Conservation (phyloP, 345 rosid species). For the Corchorus olitorius region DNA sequence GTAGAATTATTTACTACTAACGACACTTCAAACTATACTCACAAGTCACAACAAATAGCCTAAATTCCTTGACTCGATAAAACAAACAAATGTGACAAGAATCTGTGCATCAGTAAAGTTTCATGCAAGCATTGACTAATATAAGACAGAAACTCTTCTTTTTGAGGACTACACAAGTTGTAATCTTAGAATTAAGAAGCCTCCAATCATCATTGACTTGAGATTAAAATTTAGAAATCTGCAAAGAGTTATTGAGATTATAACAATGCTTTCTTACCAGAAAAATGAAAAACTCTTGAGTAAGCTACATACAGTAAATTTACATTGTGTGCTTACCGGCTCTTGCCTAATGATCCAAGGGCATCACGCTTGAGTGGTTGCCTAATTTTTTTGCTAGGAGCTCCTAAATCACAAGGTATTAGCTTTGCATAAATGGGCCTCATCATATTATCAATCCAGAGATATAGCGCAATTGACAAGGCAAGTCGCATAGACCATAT, state of each 20-base stretch:
- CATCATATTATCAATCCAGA: slow-evolving; percentile 77
- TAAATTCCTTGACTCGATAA: neutral
- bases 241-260: neutral
- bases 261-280: neutral
- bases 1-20: slow-evolving; percentile 7
- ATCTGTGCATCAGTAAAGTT: neutral
- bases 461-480: slow-evolving; percentile 64
- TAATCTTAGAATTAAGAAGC: slow-evolving; percentile 8
- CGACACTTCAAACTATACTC: neutral
- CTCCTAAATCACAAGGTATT: slow-evolving; percentile 91
- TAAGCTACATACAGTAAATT: neutral
- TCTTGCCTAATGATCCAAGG: slow-evolving; percentile 92
- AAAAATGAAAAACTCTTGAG: neutral
- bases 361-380: slow-evolving; percentile 73
- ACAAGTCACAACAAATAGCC: neutral
- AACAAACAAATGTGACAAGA: neutral
- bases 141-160: neutral
- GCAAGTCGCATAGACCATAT: slow-evolving; percentile 95
- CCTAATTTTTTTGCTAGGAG: slow-evolving; percentile 50
- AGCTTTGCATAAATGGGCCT: slow-evolving; percentile 90
- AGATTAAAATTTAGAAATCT: slow-evolving; percentile 4
- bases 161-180: neutral
- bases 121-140: neutral
- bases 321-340: slow-evolving; percentile 57
- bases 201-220: neutral